These are phyloP conservation scores for Cyberlindnera americana DNA, from an alignment of 805 yeast genomes.

Conservation along the genomic window DNA sequence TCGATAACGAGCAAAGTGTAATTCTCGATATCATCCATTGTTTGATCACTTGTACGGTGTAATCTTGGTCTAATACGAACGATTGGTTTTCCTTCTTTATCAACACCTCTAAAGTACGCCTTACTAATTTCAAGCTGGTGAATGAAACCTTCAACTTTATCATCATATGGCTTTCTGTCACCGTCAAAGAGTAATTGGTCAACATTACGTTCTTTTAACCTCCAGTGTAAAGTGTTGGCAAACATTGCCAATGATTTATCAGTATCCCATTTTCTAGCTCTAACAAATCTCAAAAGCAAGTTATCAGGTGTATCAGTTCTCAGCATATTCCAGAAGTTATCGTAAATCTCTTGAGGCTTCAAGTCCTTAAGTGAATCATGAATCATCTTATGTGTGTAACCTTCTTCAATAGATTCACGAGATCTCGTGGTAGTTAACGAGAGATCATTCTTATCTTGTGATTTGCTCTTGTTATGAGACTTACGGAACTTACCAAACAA, in stretches of 20 bases:
- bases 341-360: slow-evolving; percentile 48
- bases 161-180: slow-evolving; percentile 57
- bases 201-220: slow-evolving; percentile 55
- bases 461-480: slow-evolving; percentile 10
- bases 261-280: slow-evolving; percentile 85
- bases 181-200: slow-evolving; percentile 66
- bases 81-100: slow-evolving; percentile 70
- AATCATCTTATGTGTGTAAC: slow-evolving; percentile 36
- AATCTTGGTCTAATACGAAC: slow-evolving; percentile 76
- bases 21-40: slow-evolving; percentile 66
- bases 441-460: slow-evolving; percentile 15
- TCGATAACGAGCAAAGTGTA: slow-evolving; percentile 79
- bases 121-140: slow-evolving; percentile 53
- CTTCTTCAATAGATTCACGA: slow-evolving; percentile 28
- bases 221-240: slow-evolving; percentile 72
- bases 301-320: slow-evolving; percentile 84
- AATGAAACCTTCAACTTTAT: slow-evolving; percentile 40
- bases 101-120: slow-evolving; percentile 72
- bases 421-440: slow-evolving; percentile 28
- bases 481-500: slow-evolving; percentile 26
- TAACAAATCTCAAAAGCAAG: slow-evolving; percentile 64
- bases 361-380: slow-evolving; percentile 49
- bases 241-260: slow-evolving; percentile 69
- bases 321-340: slow-evolving; percentile 53
- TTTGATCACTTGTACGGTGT: slow-evolving; percentile 67